phyloP scores from a whole-genome alignment of 176 grass and related monocot genomes.

The Luzula sylvatica region DNA sequence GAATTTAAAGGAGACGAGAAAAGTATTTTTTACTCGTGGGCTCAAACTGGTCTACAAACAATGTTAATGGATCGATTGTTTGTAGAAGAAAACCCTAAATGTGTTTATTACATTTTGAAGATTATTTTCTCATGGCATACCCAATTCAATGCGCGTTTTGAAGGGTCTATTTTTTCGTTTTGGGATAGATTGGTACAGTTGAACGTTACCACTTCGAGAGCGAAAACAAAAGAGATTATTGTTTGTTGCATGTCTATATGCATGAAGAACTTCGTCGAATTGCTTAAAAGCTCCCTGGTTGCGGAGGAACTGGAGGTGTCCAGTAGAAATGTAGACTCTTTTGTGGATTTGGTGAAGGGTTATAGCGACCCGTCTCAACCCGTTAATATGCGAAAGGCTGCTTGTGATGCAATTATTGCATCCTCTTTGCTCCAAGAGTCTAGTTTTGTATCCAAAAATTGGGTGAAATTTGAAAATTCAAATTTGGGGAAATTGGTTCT shows the following conservation, averaged over 20 bases:
- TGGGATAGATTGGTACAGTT: constrained; percentile 84
- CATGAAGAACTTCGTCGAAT: constrained; percentile 57
- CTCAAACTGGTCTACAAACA: constrained; percentile 42
- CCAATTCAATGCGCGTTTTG: constrained; percentile 30
- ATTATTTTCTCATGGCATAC: constrained; percentile 77
- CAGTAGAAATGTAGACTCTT: constrained; percentile 39
- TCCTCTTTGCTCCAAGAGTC: constrained; percentile 68
- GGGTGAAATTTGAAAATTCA: constrained; percentile 28
- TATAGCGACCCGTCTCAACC: constrained; percentile 68
- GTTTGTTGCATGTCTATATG: constrained; percentile 88
- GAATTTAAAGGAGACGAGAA: constrained; percentile 32
- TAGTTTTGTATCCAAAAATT: constrained; percentile 24
- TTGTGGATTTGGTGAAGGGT: constrained; percentile 54
- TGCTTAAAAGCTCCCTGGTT: constrained; percentile 28
- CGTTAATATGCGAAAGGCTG: constrained; percentile 61
- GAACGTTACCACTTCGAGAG: constrained; percentile 41
- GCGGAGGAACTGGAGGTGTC: constrained; percentile 15
- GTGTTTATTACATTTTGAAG: constrained; percentile 73
- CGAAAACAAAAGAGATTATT: constrained; percentile 72
- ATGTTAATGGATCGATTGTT: constrained; percentile 48
- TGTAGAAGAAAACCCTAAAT: constrained; percentile 77
- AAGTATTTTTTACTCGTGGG: constrained; percentile 52
- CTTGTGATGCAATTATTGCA: constrained; percentile 68
- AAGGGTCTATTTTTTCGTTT: constrained; percentile 37
- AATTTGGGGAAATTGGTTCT: constrained; percentile 50